phyloP scores from a whole-genome alignment of 148 eudicot genomes.

The Vaccinium vitisidaea region DNA sequence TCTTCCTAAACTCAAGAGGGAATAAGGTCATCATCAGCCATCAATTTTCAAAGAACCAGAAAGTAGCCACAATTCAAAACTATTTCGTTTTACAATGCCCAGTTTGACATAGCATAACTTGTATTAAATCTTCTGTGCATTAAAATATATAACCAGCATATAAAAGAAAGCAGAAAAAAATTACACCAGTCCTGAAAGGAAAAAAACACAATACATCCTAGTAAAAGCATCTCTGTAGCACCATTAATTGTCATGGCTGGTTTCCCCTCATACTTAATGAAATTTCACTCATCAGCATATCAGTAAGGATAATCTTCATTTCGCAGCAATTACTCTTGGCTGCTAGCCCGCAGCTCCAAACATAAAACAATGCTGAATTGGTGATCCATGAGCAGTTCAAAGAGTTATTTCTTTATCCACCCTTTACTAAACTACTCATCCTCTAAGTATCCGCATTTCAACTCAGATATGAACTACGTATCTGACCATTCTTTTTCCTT shows the following conservation, averaged over 20 bases:
- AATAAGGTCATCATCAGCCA: conserved; percentile 10
- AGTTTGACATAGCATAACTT: neutral
- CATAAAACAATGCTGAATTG: neutral
- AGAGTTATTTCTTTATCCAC: neutral
- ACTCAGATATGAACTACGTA: neutral
- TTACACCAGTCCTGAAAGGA: neutral
- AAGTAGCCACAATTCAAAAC: conserved; percentile 19
- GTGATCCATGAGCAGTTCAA: neutral
- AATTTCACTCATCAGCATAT: neutral
- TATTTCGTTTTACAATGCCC: neutral
- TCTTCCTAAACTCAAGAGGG: conserved; percentile 65
- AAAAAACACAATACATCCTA: neutral
- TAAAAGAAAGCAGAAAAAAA: neutral
- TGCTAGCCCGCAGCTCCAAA: neutral
- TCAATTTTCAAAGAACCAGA: neutral
- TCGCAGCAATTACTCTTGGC: neutral
- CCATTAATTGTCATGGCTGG: neutral
- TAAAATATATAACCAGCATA: neutral
- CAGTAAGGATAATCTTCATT: conserved; percentile 4
- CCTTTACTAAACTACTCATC: neutral
- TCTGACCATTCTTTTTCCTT: neutral
- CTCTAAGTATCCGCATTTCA: neutral
- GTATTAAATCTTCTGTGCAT: neutral
- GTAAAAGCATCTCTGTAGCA: neutral
- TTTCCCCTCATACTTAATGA: neutral